Percentiles rank a stretch among this genome's conserved stretches.
phyloP scores from a whole-genome alignment of 495 filamentous ascomycete species.

The Choiromyces venosus region DNA sequence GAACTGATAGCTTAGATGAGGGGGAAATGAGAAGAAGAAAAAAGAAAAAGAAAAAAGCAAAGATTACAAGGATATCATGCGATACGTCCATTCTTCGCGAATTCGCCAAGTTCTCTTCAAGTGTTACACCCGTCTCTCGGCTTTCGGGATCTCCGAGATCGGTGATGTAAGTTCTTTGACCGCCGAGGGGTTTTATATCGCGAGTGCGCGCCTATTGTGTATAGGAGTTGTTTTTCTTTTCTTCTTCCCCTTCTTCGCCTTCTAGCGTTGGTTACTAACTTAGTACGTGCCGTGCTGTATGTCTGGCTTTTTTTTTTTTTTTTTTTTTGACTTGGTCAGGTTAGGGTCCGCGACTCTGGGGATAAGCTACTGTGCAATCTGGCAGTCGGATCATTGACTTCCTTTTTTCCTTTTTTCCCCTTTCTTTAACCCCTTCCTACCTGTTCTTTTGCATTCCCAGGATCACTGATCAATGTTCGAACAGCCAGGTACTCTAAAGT shows the following conservation, averaged over 20 bases:
- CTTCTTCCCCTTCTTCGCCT: neutral
- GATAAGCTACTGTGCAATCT: neutral
- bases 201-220: neutral
- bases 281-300: neutral
- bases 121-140: neutral
- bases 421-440: neutral
- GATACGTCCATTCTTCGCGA: neutral
- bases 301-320: neutral
- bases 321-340: neutral
- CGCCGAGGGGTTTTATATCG: neutral
- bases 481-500: neutral
- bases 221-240: neutral
- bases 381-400: neutral
- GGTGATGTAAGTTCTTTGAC: neutral
- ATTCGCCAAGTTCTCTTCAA: neutral
- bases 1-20: neutral
- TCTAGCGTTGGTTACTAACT: neutral
- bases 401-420: neutral
- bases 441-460: neutral
- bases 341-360: neutral
- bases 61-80: neutral
- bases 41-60: neutral
- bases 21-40: neutral
- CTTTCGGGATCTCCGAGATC: neutral
- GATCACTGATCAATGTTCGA: neutral